Evolutionary conservation across 352 stramenopile genomes (phyloP), one percentile per base, ranked within the genome.

Genomic region (Pythium grandisporangium): DNA sequence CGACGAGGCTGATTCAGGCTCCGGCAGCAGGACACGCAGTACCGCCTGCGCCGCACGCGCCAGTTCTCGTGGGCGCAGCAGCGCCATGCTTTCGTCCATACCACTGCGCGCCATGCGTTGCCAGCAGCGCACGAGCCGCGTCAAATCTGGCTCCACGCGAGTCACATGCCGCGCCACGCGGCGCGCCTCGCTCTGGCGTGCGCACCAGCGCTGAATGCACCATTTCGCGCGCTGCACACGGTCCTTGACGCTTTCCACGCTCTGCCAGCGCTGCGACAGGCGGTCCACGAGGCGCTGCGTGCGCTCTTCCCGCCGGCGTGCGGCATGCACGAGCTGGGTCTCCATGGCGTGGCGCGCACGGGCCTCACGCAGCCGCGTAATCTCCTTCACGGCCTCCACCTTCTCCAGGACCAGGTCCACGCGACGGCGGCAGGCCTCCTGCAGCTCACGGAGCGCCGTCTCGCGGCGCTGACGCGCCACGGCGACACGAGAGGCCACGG

Each of bases 191-290:
- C 75, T 55, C 22, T 71, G 61, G 20, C 64, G 64, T 1, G 73
- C 64, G 43, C 72, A 83, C 77, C 77, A 87, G 14, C 69, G 69
- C 62, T 87, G 77, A 56, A 87, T 84, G n/a, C n/a, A n/a, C 43
- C 70, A 80, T 56, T 85, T 87, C 45, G 48, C 66, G 17, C 68
- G 44, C 36, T 59, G 61, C 42, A 84, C 63, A 8, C 70, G 70
- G 41, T 69, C 66, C 54, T 84, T 82, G 16, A 84, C 63, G 43
- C 48, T 70, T 52, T 80, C 70, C 10, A 86, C 73, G 48, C 70
- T 80, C 48, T 81, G 73, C 73, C 73, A 84, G 40, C 72, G 72
- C 48, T 58, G 39, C 24, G 51, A 70, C 5, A 86, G 58, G 2
- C 72, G 67, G 0, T 45, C 53, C 30, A 81, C 62, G 43, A 73